Evolutionary conservation across 169 alveolate species (phyloP).

Genomic region (Plasmodium adleri): DNA sequence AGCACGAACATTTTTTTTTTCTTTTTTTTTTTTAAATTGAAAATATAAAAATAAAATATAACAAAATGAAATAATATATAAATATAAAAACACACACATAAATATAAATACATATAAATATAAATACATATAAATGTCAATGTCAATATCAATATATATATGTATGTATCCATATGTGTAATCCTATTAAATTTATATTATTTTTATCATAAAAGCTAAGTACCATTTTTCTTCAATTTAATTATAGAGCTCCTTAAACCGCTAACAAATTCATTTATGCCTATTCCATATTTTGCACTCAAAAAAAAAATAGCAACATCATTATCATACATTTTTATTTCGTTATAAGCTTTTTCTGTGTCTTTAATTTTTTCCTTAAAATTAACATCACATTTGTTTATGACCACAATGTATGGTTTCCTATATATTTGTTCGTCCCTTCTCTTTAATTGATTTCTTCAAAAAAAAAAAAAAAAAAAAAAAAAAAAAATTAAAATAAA

Average conservation of each 20-base stretch:
- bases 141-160: too few species aligned
- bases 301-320: slow-evolving; percentile 43
- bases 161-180: too few species aligned
- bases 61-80: too few species aligned
- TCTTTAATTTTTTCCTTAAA: slow-evolving; percentile 55
- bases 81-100: too few species aligned
- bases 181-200: too few species aligned
- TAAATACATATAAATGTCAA: too few species aligned
- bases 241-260: slow-evolving; percentile 38
- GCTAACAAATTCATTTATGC: slow-evolving; percentile 49
- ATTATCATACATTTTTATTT: slow-evolving; percentile 17
- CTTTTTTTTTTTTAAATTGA: neutral
- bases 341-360: slow-evolving; percentile 51
- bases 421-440: slow-evolving; percentile 29
- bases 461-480: neutral
- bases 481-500: neutral
- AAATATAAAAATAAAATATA: too few species aligned
- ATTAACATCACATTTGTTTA: slow-evolving; percentile 65
- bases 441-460: slow-evolving; percentile 31
- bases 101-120: too few species aligned
- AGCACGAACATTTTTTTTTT: slow-evolving; percentile 10
- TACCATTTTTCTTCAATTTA: slow-evolving; percentile 25
- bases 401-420: slow-evolving; percentile 63
- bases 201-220: too few species aligned
- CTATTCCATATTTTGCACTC: slow-evolving; percentile 70